Base-by-base conservation (phyloP, 176 grass and related monocot genomes). In the Eremochloa ophiuroides region DNA sequence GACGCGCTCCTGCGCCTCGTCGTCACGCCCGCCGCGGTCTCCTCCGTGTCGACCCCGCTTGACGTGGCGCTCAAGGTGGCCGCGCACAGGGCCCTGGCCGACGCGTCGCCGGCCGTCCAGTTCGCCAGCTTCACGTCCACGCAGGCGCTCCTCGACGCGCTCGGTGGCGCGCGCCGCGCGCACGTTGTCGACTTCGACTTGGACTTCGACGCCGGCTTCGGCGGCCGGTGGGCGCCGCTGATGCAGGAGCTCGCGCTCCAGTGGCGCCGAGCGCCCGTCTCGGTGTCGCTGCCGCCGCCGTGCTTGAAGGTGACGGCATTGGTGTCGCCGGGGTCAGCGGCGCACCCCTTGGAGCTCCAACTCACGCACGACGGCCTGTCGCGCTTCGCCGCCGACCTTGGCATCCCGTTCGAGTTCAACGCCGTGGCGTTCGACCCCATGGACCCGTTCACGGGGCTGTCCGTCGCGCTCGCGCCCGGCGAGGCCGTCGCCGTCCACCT, bases 221-320 rank as follows among this genome's bases (percentile, higher is more conserved):
- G 88, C 14, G 64, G 47, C 1, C 85, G 80, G 62, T 93, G 91
- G 91, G 81, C 88, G 18, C 79, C 91, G 26, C 73, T 93, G 64
- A 86, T 93, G 88, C 91, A 93, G 56, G 91, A 93, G 75, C 85
- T 93, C 30, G 88, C 88, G 26, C 79, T 76, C 74, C 84, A 78
- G 12, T 80, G 85, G 73, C 68, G 78, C 40, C 66, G 80, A 29
- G 39, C 41, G 0, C 2, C 82, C 2, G n/a, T 69, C 17, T 41
- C 51, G 2, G 40, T 39, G 10, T 39, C 50, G 8, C 41, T 66
- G 8, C 40, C 76, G 12, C 25, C 50, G 23, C 73, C 77, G 1
- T 7, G 0, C 20, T 23, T 93, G 4, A 88, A 85, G 69, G 44
- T 93, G 35, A 90, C 91, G 3, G 88, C 91, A 31, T 78, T 90